Evolutionary conservation across 768 basidiomycete species (phyloP).

Genomic region (Mycena metata): DNA sequence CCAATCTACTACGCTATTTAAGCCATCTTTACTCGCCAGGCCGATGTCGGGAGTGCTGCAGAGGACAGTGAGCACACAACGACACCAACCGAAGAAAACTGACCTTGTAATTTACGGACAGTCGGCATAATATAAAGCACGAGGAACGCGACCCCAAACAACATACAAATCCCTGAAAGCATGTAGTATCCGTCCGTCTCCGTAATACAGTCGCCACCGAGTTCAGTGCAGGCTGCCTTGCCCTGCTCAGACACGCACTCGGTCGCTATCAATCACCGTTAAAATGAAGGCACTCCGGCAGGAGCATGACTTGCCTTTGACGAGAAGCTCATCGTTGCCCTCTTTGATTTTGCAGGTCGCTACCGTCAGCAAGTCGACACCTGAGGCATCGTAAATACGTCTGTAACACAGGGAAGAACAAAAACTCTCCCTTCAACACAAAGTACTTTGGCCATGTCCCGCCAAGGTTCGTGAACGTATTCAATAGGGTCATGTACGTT

Average conservation of each 20-base stretch:
- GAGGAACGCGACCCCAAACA: slow-evolving; percentile 80
- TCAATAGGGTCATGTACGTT: slow-evolving; percentile 99
- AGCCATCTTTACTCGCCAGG: slow-evolving; percentile 76
- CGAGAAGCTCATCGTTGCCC: slow-evolving; percentile 62
- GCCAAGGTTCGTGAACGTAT: slow-evolving; percentile 96
- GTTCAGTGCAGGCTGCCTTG: slow-evolving; percentile 78
- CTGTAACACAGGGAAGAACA: background rate
- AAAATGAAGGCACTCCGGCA: slow-evolving; percentile 1
- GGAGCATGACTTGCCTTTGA: slow-evolving; percentile 61
- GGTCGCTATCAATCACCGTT: slow-evolving; percentile 60
- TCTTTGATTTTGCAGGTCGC: slow-evolving; percentile 86
- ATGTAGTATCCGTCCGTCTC: slow-evolving; percentile 94
- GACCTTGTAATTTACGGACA: slow-evolving; percentile 88
- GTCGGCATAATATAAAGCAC: slow-evolving; percentile 86
- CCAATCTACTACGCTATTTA: slow-evolving; percentile 39
- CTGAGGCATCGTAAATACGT: slow-evolving; percentile 49
- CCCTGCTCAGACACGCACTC: slow-evolving; percentile 97
- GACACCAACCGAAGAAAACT: slow-evolving; percentile 41
- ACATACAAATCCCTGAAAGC: slow-evolving; percentile 83
- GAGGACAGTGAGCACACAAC: slow-evolving; percentile 27
- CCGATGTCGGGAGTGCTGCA: slow-evolving; percentile 75
- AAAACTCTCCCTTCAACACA: slow-evolving; percentile 81
- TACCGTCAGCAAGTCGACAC: slow-evolving; percentile 89
- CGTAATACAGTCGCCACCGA: slow-evolving; percentile 85
- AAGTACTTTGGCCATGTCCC: slow-evolving; percentile 99